Base-by-base conservation (phyloP, 768 basidiomycete species). In the Mycena vulgaris region DNA sequence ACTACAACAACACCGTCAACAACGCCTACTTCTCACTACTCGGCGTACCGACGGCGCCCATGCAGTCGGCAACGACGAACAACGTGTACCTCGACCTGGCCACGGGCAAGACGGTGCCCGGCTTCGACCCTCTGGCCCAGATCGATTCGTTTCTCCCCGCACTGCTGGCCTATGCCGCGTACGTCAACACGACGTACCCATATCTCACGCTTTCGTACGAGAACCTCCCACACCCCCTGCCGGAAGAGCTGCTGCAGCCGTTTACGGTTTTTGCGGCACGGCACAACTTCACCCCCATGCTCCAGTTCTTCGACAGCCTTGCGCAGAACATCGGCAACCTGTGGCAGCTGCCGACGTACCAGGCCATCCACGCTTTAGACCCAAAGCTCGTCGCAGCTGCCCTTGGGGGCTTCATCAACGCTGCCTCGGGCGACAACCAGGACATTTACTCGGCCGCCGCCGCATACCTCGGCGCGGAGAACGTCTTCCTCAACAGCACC, bases 141-240 rank as follows among this genome's bases (percentile, higher is more conserved):
- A 25, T 35, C 28, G 31, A 47, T 7, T 39, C 61, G 33, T 63
- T 63, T 23, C 6, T 51, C 25, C 49, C 61, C 37, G 61, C 49
- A 4, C 13, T 63, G 48, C 7, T n/a, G 13, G 61, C 47, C 33
- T 63, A 63, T 51, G 10, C 25, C 16, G 37, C 61, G 31, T 63
- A 52, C 61, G 37, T 40, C 61, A 39, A 39, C 35, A 14, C 35
- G 35, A 37, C 35, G 35, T 37, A 37, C 35, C 35, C 35, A 37
- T 63, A 53, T 33, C 62, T 63, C 62, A 63, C 37, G 10, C 62
- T 63, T 51, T 63, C 62, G 51, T 63, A 63, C 62, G 62, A 63
- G 35, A 63, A 63, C 37, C 49, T 63, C 17, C 39, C 62, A 9
- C 45, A 63, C 40, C 62, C 62, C 7, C 8, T 63, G 35, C 62